Evolutionary conservation across 805 yeast genomes (phyloP).

Genomic region (Cyberlindnera maritima): DNA sequence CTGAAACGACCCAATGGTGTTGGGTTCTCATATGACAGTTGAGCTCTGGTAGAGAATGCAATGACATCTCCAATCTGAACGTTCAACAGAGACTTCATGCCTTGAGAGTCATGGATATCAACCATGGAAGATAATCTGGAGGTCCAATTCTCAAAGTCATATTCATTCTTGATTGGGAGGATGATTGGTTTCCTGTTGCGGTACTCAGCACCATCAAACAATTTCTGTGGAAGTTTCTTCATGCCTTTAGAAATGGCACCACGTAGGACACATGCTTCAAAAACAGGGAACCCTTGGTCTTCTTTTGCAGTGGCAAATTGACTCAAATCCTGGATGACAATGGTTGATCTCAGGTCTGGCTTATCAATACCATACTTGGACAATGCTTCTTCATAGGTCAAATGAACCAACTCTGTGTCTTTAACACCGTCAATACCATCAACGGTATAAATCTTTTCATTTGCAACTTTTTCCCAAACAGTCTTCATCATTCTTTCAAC

Average conservation of each 20-base stretch:
- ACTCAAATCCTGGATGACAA: conserved; percentile 32
- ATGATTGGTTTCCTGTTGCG: conserved; percentile 57
- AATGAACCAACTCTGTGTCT: conserved; percentile 34
- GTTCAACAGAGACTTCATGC: conserved; percentile 34
- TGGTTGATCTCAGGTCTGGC: conserved; percentile 76
- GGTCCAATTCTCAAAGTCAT: conserved; percentile 44
- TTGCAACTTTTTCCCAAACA: conserved; percentile 53
- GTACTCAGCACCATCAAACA: conserved; percentile 45
- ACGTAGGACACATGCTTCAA: conserved; percentile 70
- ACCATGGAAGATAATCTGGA: conserved; percentile 31
- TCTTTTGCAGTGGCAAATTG: conserved; percentile 30
- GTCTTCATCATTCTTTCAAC: conserved; percentile 55
- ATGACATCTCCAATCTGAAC: conserved; percentile 68
- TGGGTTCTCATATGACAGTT: conserved; percentile 80
- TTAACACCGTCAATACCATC: conserved; percentile 15
- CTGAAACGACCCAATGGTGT: conserved; percentile 90
- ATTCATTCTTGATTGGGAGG: conserved; percentile 44
- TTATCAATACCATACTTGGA: conserved; percentile 84
- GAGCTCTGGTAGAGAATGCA: conserved; percentile 74
- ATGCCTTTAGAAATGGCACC: conserved; percentile 31
- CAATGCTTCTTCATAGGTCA: conserved; percentile 71
- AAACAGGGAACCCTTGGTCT: conserved; percentile 54
- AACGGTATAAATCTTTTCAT: conserved; percentile 27
- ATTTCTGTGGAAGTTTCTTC: conserved; percentile 32
- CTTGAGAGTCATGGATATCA: conserved; percentile 31